Conservation (phyloP, 148 eudicot genomes). For the Dysphania ambrosioides region DNA sequence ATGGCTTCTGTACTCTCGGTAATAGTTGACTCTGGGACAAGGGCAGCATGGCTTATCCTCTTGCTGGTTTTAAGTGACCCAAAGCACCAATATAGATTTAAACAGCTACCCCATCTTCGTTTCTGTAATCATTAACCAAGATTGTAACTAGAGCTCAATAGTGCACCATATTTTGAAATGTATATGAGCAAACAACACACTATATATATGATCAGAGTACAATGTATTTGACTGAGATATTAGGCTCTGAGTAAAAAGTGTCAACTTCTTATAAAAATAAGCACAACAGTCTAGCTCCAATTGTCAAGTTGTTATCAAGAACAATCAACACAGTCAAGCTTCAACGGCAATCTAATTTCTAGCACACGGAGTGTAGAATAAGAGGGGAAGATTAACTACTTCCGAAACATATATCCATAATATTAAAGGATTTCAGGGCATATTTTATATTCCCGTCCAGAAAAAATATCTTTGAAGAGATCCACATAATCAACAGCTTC, state of each 20-base stretch:
- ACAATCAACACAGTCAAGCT: too few relatives aligned
- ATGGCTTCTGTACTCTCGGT: slow-evolving; percentile 33
- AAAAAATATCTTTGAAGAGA: too few relatives aligned
- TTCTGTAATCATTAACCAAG: slow-evolving; percentile 43
- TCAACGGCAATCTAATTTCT: not conserved
- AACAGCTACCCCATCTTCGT: slow-evolving; percentile 85
- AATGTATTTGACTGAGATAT: too few relatives aligned
- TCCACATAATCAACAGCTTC: too few relatives aligned
- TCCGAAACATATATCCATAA: not conserved
- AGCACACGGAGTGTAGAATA: not conserved
- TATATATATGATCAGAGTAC: too few relatives aligned
- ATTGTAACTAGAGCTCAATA: not conserved
- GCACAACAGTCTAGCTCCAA: slow-evolving; percentile 8
- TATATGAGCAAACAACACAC: not conserved
- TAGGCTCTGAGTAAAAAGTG: too few relatives aligned
- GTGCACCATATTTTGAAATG: not conserved
- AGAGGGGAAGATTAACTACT: not conserved
- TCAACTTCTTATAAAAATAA: too few relatives aligned
- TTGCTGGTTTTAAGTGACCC: slow-evolving; percentile 67
- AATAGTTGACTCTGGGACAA: slow-evolving; percentile 57
- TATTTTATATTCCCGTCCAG: too few relatives aligned
- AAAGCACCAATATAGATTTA: slow-evolving; percentile 79
- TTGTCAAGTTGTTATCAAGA: too few relatives aligned
- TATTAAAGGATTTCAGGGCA: too few relatives aligned
- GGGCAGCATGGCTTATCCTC: slow-evolving; percentile 69